Conservation (phyloP, 805 yeast genomes). For the Cyberlindnera samutprakarnensis region DNA sequence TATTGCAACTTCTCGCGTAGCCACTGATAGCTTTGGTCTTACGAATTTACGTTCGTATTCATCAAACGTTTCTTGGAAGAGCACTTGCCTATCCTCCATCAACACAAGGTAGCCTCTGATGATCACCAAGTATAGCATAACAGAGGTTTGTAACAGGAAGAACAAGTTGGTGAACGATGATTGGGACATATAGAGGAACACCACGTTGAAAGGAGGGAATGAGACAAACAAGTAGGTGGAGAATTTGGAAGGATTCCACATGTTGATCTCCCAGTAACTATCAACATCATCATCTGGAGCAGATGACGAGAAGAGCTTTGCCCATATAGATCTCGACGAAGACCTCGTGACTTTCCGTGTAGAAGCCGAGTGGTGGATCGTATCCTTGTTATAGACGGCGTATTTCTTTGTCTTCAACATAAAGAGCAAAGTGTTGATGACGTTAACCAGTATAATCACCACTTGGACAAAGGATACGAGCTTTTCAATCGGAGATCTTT, state of each 20-base stretch:
- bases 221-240: constrained; percentile 41
- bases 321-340: background rate
- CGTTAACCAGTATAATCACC: constrained; percentile 13
- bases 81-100: constrained; percentile 50
- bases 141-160: constrained; percentile 29
- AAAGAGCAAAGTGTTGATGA: constrained; percentile 15
- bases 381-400: constrained; percentile 18
- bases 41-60: constrained; percentile 61
- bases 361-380: constrained; percentile 8
- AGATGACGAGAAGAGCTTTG: background rate
- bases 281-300: constrained; percentile 10
- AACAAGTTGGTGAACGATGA: constrained; percentile 31
- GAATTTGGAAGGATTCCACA: constrained; percentile 66
- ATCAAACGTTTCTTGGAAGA: constrained; percentile 50
- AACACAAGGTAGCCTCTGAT: constrained; percentile 37
- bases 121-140: constrained; percentile 32
- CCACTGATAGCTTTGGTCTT: constrained; percentile 44
- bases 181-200: constrained; percentile 32
- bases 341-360: constrained; percentile 14
- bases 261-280: constrained; percentile 45
- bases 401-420: constrained; percentile 20
- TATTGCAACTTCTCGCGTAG: constrained; percentile 51
- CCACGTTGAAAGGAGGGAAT: constrained; percentile 51
- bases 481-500: constrained; percentile 4
- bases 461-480: constrained; percentile 6